These are phyloP conservation scores for Tuber umbilicatum DNA, from an alignment of 495 filamentous ascomycete genomes.

Conservation along the genomic window DNA sequence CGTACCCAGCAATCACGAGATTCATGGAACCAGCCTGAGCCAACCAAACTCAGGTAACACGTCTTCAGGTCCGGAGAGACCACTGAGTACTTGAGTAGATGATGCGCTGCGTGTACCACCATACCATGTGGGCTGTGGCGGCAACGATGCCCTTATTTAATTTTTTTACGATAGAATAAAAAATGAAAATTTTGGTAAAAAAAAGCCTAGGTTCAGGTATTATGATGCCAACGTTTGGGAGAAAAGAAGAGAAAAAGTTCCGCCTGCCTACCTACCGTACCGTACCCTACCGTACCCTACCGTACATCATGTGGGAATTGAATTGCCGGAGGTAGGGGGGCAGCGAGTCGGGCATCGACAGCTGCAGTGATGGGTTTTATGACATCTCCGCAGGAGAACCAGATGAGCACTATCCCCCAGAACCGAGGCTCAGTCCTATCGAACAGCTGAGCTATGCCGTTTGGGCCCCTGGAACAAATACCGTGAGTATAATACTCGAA, in stretches of 20 bases:
- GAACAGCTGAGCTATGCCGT: neutral
- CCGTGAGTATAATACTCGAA: neutral
- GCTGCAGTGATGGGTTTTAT: neutral
- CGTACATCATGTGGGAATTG: neutral
- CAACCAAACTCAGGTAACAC: conserved; percentile 11
- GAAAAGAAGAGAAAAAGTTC: neutral
- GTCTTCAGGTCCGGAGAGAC: conserved; percentile 20
- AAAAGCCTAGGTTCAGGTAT: conserved; percentile 7
- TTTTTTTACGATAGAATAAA: conserved; percentile 4
- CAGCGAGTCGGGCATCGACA: neutral
- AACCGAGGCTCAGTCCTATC: neutral
- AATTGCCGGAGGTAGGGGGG: neutral
- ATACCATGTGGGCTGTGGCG: conserved; percentile 21
- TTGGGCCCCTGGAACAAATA: neutral
- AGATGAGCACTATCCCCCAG: neutral
- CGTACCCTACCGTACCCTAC: neutral
- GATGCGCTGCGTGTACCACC: conserved; percentile 15
- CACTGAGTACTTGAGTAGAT: too few relatives aligned
- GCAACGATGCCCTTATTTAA: conserved; percentile 10
- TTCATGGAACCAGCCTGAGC: conserved; percentile 20
- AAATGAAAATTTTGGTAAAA: conserved; percentile 14
- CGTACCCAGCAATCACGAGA: conserved; percentile 24
- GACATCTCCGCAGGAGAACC: neutral
- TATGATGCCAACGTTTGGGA: conserved; percentile 1
- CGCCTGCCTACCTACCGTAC: conserved; percentile 1